Conservation (phyloP, 495 filamentous ascomycete species). For the Evernia prunastri region DNA sequence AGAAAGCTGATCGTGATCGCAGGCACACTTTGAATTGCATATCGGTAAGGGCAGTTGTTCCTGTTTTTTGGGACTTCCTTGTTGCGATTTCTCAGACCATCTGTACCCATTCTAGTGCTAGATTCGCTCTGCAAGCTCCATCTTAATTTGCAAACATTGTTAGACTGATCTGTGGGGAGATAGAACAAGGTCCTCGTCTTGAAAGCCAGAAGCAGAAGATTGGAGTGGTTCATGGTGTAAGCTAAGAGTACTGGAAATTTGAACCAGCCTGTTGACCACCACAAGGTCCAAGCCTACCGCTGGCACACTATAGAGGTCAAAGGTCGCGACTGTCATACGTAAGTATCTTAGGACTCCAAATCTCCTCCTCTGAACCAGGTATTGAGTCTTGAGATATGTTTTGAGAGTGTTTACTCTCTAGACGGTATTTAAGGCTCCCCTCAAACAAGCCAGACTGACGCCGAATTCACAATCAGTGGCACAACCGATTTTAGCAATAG, state of each 20-base stretch:
- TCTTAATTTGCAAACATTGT: not conserved
- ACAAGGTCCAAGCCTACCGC: conserved; percentile 48
- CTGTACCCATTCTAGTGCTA: not conserved
- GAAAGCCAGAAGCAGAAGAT: conserved; percentile 55
- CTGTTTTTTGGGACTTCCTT: not conserved
- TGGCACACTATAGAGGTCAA: conserved; percentile 64
- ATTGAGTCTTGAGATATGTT: too few species aligned
- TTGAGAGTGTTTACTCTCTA: too few species aligned
- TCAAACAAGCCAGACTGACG: too few species aligned
- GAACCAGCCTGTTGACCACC: conserved; percentile 3
- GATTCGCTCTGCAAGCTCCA: not conserved
- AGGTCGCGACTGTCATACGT: conserved; percentile 67
- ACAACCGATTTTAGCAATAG: conserved; percentile 59
- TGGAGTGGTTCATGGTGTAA: conserved; percentile 63
- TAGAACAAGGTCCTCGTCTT: conserved; percentile 68
- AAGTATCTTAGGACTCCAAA: too few species aligned
- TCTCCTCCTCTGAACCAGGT: too few species aligned
- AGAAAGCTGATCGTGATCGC: not conserved
- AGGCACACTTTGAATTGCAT: conserved; percentile 75
- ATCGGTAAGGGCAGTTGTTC: conserved; percentile 36
- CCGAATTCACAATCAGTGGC: too few species aligned
- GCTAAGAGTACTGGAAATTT: not conserved
- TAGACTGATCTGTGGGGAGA: not conserved
- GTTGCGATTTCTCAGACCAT: not conserved
- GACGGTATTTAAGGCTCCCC: too few species aligned